Conservation (phyloP, 768 basidiomycete genomes). For the Exidia glandulosa region DNA sequence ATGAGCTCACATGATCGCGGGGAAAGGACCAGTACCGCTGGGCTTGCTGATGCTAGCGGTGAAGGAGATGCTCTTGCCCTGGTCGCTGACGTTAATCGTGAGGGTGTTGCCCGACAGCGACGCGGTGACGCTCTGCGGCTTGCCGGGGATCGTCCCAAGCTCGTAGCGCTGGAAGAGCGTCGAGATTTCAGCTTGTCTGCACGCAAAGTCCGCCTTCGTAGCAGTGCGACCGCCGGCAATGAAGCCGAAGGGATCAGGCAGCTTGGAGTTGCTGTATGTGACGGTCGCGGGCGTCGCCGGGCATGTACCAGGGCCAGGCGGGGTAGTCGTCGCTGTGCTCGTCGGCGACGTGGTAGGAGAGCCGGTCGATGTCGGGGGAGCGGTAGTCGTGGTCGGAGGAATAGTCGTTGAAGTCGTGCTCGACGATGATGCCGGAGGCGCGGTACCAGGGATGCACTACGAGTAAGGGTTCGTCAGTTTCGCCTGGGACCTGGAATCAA, state of each 20-base stretch:
- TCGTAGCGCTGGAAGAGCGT: slow-evolving; percentile 43
- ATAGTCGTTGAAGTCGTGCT: background rate
- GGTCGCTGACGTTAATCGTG: slow-evolving; percentile 36
- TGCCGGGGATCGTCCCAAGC: slow-evolving; percentile 37
- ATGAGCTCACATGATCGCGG: slow-evolving; percentile 30
- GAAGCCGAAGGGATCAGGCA: slow-evolving; percentile 47
- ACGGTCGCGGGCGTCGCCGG: background rate
- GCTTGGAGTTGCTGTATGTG: slow-evolving; percentile 26
- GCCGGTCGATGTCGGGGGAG: background rate
- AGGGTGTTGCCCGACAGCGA: slow-evolving; percentile 33
- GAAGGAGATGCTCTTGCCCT: slow-evolving; percentile 39
- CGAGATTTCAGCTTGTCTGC: slow-evolving; percentile 37
- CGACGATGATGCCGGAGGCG: background rate
- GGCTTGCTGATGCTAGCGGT: slow-evolving; percentile 32
- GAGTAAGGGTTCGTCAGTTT: too few relatives aligned
- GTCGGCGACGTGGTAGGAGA: too few relatives aligned
- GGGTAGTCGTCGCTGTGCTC: background rate
- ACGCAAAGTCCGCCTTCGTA: slow-evolving; percentile 39
- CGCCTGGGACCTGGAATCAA: too few relatives aligned
- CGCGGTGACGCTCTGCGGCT: slow-evolving; percentile 34
- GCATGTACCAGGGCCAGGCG: background rate
- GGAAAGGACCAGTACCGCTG: slow-evolving; percentile 33
- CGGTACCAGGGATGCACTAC: background rate
- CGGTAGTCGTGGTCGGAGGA: background rate
- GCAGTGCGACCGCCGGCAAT: slow-evolving; percentile 30